These are phyloP conservation scores for Cyclotella atomus DNA, from an alignment of 108 stramenopile genomes.

Conservation along the genomic window DNA sequence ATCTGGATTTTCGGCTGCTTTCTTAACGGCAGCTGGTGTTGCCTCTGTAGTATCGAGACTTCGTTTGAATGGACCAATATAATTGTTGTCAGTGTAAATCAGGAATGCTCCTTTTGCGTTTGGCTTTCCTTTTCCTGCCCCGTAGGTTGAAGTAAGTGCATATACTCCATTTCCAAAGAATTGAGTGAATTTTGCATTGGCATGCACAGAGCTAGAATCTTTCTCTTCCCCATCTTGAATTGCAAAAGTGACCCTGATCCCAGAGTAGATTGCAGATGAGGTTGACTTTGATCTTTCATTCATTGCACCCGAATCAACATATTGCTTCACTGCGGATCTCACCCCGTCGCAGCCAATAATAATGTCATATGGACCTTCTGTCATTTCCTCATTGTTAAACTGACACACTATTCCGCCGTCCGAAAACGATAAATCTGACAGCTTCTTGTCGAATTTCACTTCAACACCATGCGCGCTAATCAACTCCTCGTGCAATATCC, in stretches of 20 bases:
- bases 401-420: conserved; percentile 54
- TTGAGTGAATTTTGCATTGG: conserved; percentile 49
- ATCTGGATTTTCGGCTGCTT: conserved; percentile 68
- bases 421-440: conserved; percentile 46
- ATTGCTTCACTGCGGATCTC: conserved; percentile 69
- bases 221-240: conserved; percentile 57
- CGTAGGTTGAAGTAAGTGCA: conserved; percentile 68
- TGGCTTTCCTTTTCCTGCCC: conserved; percentile 55
- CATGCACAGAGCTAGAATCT: not conserved
- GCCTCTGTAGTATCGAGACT: not conserved
- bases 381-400: conserved; percentile 63
- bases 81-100: conserved; percentile 68
- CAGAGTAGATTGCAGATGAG: conserved; percentile 71
- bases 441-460: conserved; percentile 58
- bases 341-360: conserved; percentile 88
- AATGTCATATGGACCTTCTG: conserved; percentile 72
- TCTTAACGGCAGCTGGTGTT: conserved; percentile 1
- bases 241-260: conserved; percentile 77
- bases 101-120: conserved; percentile 64
- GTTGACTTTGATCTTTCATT: conserved; percentile 16
- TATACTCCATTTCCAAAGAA: conserved; percentile 82
- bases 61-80: conserved; percentile 69
- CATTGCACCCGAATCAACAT: conserved; percentile 52
- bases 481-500: conserved; percentile 56
- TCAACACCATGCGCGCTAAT: conserved; percentile 23